phyloP scores from a whole-genome alignment of 805 yeast genomes.

The Dipodascopsis tothii region DNA sequence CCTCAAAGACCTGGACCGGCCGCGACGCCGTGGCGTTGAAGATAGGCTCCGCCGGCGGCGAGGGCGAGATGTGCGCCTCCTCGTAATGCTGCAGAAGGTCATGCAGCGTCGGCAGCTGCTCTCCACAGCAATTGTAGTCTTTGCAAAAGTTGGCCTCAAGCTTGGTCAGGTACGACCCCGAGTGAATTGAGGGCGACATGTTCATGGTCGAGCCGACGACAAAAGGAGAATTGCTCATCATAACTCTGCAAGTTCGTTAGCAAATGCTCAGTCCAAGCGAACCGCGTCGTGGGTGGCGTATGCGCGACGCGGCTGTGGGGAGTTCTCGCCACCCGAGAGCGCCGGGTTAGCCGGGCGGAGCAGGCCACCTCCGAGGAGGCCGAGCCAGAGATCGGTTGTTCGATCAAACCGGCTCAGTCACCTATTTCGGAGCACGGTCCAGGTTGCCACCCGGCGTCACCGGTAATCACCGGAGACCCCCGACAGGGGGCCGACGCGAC shows the following conservation, averaged over 20 bases:
- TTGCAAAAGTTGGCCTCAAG: constrained; percentile 93
- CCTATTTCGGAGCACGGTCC: too few relatives aligned
- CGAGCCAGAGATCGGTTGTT: too few relatives aligned
- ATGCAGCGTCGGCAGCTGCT: constrained; percentile 82
- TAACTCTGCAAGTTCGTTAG: constrained; percentile 9
- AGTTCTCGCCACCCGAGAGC: too few relatives aligned
- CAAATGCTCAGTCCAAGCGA: too few relatives aligned
- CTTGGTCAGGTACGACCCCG: constrained; percentile 78
- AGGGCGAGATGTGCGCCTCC: constrained; percentile 77
- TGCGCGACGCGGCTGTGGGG: too few relatives aligned
- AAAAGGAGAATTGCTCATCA: constrained; percentile 12
- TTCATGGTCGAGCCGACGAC: constrained; percentile 7
- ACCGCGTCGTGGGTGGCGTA: too few relatives aligned
- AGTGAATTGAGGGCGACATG: constrained; percentile 53
- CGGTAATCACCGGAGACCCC: too few relatives aligned
- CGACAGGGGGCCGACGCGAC: too few relatives aligned
- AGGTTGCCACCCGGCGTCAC: too few relatives aligned
- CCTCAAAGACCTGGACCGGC: constrained; percentile 58
- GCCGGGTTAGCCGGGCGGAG: too few relatives aligned
- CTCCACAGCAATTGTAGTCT: constrained; percentile 95
- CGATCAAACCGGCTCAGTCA: too few relatives aligned
- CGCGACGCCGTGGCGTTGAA: constrained; percentile 29
- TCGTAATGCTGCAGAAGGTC: constrained; percentile 91
- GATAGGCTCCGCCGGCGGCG: constrained; percentile 38
- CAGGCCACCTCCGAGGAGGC: too few relatives aligned